A percentile compares a stretch with the other conserved stretches of the same genome.
Conservation (phyloP, 306 rosid species). For the Castanea mollissima region DNA sequence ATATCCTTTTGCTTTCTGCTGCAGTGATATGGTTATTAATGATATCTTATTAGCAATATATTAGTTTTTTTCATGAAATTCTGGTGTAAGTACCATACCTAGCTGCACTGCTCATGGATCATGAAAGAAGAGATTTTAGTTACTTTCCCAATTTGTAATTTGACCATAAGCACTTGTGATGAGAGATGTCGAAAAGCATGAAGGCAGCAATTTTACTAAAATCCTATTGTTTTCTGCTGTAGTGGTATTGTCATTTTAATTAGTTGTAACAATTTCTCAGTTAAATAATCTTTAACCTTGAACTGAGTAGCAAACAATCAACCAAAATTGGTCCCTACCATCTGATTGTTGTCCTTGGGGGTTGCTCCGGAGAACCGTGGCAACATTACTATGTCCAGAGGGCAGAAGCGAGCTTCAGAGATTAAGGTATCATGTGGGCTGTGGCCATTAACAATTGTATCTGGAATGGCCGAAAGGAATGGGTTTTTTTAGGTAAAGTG, state of each 20-base stretch:
- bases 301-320: conserved; percentile 1
- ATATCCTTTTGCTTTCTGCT: too few relatives aligned
- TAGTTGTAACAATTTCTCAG: background rate
- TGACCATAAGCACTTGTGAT: conserved; percentile 29
- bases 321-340: background rate
- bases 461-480: too few relatives aligned
- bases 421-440: too few relatives aligned
- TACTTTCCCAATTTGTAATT: conserved; percentile 1
- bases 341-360: background rate
- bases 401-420: background rate
- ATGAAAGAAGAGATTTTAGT: conserved; percentile 26
- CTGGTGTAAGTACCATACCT: conserved; percentile 62
- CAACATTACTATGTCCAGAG: background rate
- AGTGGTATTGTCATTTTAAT: background rate
- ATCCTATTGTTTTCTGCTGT: background rate
- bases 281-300: background rate
- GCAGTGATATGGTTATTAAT: conserved; percentile 1
- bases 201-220: conserved; percentile 1
- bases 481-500: too few relatives aligned
- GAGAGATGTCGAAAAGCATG: conserved; percentile 16
- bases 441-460: too few relatives aligned
- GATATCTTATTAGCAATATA: conserved; percentile 24
- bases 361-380: background rate
- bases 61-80: conserved; percentile 13
- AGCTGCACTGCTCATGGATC: conserved; percentile 40